Evolutionary conservation across 176 grass and related monocot genomes (phyloP), one percentile per base, ranked within the genome.

Genomic region (Chrysopogon serrulatus): DNA sequence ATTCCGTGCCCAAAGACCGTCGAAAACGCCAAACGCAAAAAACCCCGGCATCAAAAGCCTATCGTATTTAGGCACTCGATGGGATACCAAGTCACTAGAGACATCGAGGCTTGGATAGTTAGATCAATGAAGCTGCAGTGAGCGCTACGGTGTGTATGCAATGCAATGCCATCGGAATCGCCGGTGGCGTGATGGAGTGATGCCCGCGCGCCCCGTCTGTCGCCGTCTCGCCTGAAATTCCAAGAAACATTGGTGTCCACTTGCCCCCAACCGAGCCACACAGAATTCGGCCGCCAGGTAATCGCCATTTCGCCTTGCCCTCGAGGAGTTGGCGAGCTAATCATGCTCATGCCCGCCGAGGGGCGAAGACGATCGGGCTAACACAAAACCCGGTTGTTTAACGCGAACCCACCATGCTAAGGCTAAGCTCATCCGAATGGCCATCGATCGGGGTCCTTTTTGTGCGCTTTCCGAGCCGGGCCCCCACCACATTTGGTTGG

Each of bases 201-300:
- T 54, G 60, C 11, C 35, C 10, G 33, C 26, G 69, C 44, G 19
- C 17, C 59, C n/a, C 41, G n/a, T 37, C 60, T 1, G 23, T 23
- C 37, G 54, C 54, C 45, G 32, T 35, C 67, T 28, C 23, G 6
- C 36, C 68, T 15, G 39, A 43, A 41, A 71, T 6, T 28, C 6
- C 44, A 35, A 26, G 48, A 39, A 68, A 68, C 71, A 59, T n/a
- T n/a, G n/a, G n/a, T 66, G 60, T n/a, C 60, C 60, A n/a, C n/a
- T n/a, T n/a, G n/a, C 36, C 61, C 44, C 68, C 60, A 75, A 30
- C 78, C 12, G 71, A 87, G 75, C 37, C 71, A 60, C n/a, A 66
- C 37, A 40, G 59, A 73, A 24, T 66, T 32, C 44, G 76, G 76
- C 84, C 10, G 12, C 68, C 57, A 18, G 65, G 84, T n/a, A n/a